phyloP scores from a whole-genome alignment of 441 rosid species.

The Jatropha multifida region DNA sequence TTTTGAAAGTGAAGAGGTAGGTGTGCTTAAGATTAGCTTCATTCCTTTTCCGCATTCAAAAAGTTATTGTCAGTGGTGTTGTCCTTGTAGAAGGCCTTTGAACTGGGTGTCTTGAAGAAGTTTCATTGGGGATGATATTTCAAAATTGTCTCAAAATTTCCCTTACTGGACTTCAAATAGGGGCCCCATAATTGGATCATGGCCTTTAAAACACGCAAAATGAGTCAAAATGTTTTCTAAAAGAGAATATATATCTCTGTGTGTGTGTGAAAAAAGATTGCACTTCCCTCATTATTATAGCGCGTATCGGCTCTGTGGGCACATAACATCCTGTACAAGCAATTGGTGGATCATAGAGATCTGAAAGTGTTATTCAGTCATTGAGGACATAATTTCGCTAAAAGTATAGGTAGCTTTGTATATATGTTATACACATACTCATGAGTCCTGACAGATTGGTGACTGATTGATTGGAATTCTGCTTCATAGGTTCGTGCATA shows the following conservation, averaged over 20 bases:
- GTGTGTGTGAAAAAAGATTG: background rate
- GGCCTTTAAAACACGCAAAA: constrained; percentile 1
- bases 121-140: background rate
- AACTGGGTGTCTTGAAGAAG: background rate
- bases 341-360: background rate
- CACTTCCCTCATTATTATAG: background rate
- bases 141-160: background rate
- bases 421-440: background rate
- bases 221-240: background rate
- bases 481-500: constrained; percentile 92
- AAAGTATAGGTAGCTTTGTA: background rate
- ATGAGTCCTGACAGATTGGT: constrained; percentile 4
- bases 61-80: background rate
- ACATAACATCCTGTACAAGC: background rate
- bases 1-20: constrained; percentile 98
- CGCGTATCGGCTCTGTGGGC: background rate
- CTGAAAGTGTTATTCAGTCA: background rate
- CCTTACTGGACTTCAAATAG: background rate
- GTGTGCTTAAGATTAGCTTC: constrained; percentile 6
- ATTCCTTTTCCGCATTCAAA: background rate
- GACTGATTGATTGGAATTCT: constrained; percentile 24
- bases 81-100: background rate
- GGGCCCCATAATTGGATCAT: background rate
- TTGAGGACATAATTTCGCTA: background rate
- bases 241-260: background rate